A percentile compares a stretch with the other conserved stretches of the same genome.
phyloP scores from a whole-genome alignment of 169 alveolate species.

The Sarcocystis neurona region DNA sequence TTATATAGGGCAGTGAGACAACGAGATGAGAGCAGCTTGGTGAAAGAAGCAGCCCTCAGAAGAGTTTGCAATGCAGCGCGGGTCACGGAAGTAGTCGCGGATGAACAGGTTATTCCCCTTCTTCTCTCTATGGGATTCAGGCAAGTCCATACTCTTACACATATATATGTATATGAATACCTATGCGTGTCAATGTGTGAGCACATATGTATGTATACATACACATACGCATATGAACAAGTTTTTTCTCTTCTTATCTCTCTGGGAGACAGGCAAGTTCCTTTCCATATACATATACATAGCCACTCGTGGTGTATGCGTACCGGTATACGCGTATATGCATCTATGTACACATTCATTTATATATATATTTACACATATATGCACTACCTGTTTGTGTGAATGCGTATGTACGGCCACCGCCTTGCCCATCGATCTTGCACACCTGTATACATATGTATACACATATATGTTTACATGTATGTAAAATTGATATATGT shows the following conservation, averaged over 20 bases:
- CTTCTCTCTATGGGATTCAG: not conserved
- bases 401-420: too few species aligned
- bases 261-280: not conserved
- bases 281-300: not conserved
- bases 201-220: not conserved
- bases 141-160: not conserved
- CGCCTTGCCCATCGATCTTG: too few species aligned
- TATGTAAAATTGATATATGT: too few species aligned
- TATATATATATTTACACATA: too few species aligned
- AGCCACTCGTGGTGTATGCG: not conserved
- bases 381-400: too few species aligned
- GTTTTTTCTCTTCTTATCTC: not conserved
- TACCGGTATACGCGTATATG: not conserved
- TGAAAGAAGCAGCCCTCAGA: conserved; percentile 10
- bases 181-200: not conserved
- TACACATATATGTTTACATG: too few species aligned
- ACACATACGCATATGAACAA: not conserved
- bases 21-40: not conserved
- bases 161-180: not conserved
- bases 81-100: conserved; percentile 4
- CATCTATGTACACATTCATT: too few species aligned
- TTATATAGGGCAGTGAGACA: not conserved
- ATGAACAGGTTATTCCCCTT: not conserved
- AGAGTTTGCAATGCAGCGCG: conserved; percentile 1
- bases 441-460: not conserved